Conservation (phyloP, 2,329 filamentous ascomycete genomes). For the Colletotrichum sp. region DNA sequence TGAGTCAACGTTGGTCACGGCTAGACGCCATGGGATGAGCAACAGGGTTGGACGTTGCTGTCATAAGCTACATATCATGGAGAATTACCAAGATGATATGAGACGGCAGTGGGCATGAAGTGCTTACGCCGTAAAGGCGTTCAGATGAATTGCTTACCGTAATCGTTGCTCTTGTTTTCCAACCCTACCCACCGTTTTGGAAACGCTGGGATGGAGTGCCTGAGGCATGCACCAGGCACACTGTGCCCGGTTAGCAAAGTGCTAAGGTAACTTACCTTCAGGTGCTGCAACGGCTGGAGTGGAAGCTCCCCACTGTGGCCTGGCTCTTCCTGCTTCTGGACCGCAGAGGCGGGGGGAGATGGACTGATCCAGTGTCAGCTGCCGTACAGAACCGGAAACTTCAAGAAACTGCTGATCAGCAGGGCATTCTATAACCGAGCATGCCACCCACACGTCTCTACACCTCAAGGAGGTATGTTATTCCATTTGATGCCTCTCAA, state of each 20-base stretch:
- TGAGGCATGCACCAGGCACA: not conserved
- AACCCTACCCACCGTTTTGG: not conserved
- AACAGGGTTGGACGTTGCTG: not conserved
- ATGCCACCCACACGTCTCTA: not conserved
- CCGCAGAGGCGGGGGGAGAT: not conserved
- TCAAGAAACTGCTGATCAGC: constrained; percentile 1
- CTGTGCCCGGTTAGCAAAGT: too few species aligned
- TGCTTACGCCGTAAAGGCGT: not conserved
- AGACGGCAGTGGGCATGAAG: not conserved
- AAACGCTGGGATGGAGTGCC: not conserved
- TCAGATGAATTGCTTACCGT: not conserved
- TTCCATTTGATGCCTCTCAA: not conserved
- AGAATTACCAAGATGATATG: not conserved
- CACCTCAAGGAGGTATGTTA: not conserved
- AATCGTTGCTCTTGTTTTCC: too few species aligned
- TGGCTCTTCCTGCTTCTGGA: not conserved
- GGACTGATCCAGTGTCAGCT: constrained; percentile 4
- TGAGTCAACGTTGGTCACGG: not conserved
- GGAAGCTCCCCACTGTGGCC: not conserved
- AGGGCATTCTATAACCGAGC: not conserved
- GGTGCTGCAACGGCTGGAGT: not conserved
- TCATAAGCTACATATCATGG: not conserved
- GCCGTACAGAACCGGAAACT: not conserved
- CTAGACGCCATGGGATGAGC: not conserved
- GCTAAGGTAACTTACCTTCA: too few species aligned